Conservation (phyloP, 2,329 filamentous ascomycete genomes). For the Aspergillus persii region DNA sequence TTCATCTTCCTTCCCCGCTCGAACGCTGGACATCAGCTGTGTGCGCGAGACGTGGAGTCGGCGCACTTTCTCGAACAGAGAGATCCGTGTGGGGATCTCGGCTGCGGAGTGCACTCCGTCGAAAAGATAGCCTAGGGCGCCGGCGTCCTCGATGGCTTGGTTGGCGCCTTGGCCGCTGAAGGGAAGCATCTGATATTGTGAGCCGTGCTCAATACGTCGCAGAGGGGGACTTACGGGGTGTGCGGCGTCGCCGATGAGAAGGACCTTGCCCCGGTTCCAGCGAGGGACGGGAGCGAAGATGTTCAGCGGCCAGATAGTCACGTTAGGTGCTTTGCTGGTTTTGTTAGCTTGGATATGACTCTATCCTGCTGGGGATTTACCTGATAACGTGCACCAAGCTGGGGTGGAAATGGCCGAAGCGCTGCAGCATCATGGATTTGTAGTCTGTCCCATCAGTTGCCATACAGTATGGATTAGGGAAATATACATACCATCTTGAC, state of each 20-base stretch:
- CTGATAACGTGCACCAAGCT: conserved; percentile 20
- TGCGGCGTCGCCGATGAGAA: conserved; percentile 33
- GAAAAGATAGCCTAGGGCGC: conserved; percentile 27
- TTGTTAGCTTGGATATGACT: neutral
- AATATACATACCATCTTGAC: neutral
- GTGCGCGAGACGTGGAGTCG: neutral
- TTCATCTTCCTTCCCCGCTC: conserved; percentile 1
- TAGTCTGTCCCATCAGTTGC: neutral
- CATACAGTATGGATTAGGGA: neutral
- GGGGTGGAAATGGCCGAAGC: conserved; percentile 26
- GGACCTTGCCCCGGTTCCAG: conserved; percentile 25
- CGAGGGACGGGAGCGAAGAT: conserved; percentile 22
- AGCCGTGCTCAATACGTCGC: no score
- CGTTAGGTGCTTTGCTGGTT: neutral
- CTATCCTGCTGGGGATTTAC: neutral
- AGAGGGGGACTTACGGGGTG: conserved; percentile 25
- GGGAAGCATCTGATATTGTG: conserved; percentile 11
- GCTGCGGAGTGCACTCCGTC: neutral
- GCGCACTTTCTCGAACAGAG: conserved; percentile 5
- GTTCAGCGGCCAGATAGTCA: conserved; percentile 22
- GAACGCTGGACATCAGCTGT: conserved; percentile 3
- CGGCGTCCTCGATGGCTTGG: conserved; percentile 34
- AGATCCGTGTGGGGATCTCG: neutral
- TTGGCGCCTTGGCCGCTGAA: conserved; percentile 31
- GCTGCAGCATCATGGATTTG: conserved; percentile 20